Percentiles rank a stretch among this genome's conserved stretches.
phyloP scores from a whole-genome alignment of 164 flowering plant species.

The Aristolochia contorta region DNA sequence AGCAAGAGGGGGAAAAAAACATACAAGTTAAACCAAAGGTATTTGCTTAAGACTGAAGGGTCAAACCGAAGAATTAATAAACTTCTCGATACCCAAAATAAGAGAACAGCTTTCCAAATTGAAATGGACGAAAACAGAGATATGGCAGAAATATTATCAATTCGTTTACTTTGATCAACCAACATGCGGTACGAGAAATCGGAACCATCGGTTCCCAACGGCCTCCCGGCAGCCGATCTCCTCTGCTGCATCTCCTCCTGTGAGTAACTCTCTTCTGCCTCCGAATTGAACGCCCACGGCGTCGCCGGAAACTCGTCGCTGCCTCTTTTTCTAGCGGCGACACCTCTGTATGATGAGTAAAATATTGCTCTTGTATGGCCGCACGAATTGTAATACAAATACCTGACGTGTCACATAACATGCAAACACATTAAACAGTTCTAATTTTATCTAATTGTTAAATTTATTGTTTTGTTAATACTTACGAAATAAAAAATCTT shows the following conservation, averaged over 20 bases:
- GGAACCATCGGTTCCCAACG: conserved; percentile 90
- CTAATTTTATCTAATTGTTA: too few relatives aligned
- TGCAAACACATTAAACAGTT: too few relatives aligned
- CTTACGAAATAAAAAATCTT: too few relatives aligned
- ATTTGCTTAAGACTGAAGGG: neutral
- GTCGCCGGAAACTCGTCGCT: too few relatives aligned
- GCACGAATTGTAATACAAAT: too few relatives aligned
- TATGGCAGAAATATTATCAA: neutral
- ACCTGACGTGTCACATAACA: too few relatives aligned
- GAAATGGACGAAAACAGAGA: neutral
- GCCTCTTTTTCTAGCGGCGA: too few relatives aligned
- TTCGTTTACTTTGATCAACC: conserved; percentile 65
- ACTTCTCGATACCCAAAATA: neutral
- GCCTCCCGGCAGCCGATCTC: conserved; percentile 42
- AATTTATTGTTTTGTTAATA: too few relatives aligned
- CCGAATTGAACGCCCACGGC: too few relatives aligned
- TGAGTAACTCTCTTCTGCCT: neutral
- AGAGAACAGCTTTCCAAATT: neutral
- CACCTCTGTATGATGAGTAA: too few relatives aligned
- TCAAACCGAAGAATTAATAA: neutral
- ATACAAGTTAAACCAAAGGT: neutral
- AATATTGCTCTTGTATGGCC: too few relatives aligned
- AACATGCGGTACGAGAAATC: conserved; percentile 98
- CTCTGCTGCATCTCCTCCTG: conserved; percentile 47
- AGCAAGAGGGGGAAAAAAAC: neutral